Conservation (phyloP, 768 basidiomycete species). For the Suillus weaverae region DNA sequence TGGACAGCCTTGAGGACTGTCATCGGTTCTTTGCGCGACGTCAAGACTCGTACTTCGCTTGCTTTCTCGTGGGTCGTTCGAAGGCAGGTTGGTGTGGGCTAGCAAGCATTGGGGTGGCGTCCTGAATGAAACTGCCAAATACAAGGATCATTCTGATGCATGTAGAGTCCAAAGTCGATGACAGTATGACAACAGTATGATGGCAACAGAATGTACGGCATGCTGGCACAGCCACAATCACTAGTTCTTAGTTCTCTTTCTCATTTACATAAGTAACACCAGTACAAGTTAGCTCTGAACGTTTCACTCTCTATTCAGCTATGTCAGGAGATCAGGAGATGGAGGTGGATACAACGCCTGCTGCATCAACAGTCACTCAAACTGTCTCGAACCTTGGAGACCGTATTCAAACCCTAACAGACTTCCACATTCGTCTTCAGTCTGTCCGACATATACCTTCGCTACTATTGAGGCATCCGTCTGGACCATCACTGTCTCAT, state of each 20-base stretch:
- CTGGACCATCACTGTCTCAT: slow-evolving; percentile 22
- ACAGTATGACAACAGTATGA: no score
- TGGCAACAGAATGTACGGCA: no score
- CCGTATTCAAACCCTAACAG: slow-evolving; percentile 48
- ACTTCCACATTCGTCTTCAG: slow-evolving; percentile 46
- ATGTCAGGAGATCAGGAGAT: slow-evolving; percentile 6
- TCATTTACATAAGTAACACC: background rate
- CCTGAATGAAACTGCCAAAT: background rate
- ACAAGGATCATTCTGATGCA: background rate
- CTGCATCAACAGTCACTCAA: background rate
- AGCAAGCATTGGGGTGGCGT: slow-evolving; percentile 17
- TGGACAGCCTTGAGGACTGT: slow-evolving; percentile 8
- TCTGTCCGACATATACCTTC: slow-evolving; percentile 47
- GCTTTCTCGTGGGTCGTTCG: slow-evolving; percentile 39
- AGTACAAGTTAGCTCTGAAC: background rate
- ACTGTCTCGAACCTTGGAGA: slow-evolving; percentile 14
- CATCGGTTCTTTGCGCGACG: slow-evolving; percentile 17
- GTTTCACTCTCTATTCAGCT: background rate
- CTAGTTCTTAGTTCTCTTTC: background rate
- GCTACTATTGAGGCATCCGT: slow-evolving; percentile 42
- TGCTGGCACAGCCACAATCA: slow-evolving; percentile 5
- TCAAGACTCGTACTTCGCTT: slow-evolving; percentile 30
- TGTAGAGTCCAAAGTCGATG: no score
- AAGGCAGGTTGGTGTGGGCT: slow-evolving; percentile 22
- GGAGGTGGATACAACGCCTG: slow-evolving; percentile 7